Percentiles rank a stretch among this genome's conserved stretches.
These are phyloP conservation scores for Phragmites australis DNA, from an alignment of 176 grass and related monocot genomes.

Conservation along the genomic window DNA sequence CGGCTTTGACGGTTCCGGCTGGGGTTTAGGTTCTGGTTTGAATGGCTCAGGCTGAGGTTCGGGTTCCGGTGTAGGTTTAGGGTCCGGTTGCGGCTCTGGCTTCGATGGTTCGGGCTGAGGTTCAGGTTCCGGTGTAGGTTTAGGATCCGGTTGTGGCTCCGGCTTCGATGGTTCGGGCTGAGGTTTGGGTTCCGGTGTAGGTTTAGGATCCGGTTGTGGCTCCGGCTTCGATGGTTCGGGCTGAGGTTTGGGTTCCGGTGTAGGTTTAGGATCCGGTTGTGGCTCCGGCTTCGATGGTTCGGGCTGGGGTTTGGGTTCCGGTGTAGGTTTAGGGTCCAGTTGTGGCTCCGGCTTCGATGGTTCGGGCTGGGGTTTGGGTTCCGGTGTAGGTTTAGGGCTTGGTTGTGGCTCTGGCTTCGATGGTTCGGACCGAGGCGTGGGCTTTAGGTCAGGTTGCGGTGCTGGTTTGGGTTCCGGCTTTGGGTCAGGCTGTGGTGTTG, in stretches of 20 bases:
- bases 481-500: background rate
- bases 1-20: background rate
- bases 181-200: background rate
- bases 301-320: too few relatives aligned
- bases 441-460: background rate
- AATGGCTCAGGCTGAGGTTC: background rate
- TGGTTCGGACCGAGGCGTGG: background rate
- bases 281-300: background rate
- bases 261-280: background rate
- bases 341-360: background rate
- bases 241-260: background rate
- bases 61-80: too few relatives aligned
- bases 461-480: background rate
- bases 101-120: background rate
- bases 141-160: background rate
- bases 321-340: background rate
- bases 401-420: background rate
- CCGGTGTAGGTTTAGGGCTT: background rate
- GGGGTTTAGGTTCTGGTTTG: too few relatives aligned
- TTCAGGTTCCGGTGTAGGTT: background rate
- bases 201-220: background rate
- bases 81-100: too few relatives aligned
- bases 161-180: background rate
- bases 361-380: background rate
- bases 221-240: background rate